phyloP scores from a whole-genome alignment of 495 filamentous ascomycete species.

The Xylaria bambusicola region DNA sequence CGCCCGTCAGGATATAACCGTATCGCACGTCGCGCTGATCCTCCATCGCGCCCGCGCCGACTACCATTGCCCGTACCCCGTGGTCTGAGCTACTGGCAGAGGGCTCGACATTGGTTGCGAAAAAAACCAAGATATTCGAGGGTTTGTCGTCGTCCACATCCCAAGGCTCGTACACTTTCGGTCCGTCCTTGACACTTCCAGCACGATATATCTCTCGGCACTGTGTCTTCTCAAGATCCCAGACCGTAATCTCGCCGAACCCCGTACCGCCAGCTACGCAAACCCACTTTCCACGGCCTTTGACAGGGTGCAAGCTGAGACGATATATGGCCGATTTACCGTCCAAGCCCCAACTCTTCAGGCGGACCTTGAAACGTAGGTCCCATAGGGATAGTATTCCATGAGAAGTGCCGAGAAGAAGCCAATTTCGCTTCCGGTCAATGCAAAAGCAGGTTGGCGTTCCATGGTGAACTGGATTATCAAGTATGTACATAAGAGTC shows the following conservation, averaged over 20 bases:
- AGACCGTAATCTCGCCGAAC: conserved; percentile 89
- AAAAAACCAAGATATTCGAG: conserved; percentile 85
- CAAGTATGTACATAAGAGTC: conserved; percentile 74
- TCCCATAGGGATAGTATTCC: conserved; percentile 96
- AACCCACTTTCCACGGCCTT: conserved; percentile 75
- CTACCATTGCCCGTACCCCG: conserved; percentile 62
- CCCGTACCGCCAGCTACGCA: conserved; percentile 87
- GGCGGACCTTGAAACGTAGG: conserved; percentile 81
- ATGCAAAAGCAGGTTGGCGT: conserved; percentile 91
- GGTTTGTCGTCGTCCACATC: conserved; percentile 87
- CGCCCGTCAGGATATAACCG: conserved; percentile 80
- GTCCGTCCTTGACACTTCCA: conserved; percentile 52
- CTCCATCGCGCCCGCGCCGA: conserved; percentile 54
- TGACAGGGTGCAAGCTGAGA: conserved; percentile 73
- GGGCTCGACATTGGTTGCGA: conserved; percentile 71
- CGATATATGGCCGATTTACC: conserved; percentile 81
- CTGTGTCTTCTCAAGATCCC: conserved; percentile 89
- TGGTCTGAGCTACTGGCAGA: conserved; percentile 51
- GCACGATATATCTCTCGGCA: conserved; percentile 89
- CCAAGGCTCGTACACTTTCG: conserved; percentile 79
- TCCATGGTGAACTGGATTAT: conserved; percentile 92
- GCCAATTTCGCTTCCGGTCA: conserved; percentile 82
- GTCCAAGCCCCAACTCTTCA: conserved; percentile 87
- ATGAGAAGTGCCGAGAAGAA: conserved; percentile 88
- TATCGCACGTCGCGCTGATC: conserved; percentile 61